phyloP scores from a whole-genome alignment of 352 stramenopile species.

The Globisporangium recalcitrans region DNA sequence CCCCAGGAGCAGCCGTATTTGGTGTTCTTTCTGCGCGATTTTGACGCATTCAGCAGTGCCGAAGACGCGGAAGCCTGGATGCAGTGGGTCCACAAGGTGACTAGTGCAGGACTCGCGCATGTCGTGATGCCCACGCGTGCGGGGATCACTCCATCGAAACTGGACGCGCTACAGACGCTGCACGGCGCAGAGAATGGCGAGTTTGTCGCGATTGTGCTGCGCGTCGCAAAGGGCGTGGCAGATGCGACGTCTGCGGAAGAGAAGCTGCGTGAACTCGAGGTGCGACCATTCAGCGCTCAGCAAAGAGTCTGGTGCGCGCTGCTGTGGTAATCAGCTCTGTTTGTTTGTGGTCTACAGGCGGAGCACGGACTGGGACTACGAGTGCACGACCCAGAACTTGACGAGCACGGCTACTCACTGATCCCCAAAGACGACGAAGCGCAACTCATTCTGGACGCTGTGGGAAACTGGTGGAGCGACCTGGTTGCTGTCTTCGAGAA shows the following conservation, averaged over 20 bases:
- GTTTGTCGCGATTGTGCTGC: conserved; percentile 64
- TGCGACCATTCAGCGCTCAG: conserved; percentile 5
- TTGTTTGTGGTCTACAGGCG: background rate
- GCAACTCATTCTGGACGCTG: conserved; percentile 29
- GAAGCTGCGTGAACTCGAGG: conserved; percentile 42
- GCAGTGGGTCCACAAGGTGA: conserved; percentile 47
- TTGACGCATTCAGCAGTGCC: conserved; percentile 34
- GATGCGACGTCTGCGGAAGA: conserved; percentile 40
- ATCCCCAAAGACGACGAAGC: conserved; percentile 19
- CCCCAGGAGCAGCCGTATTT: conserved; percentile 9
- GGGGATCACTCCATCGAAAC: conserved; percentile 40
- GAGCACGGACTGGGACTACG: conserved; percentile 12
- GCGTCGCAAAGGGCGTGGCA: conserved; percentile 38
- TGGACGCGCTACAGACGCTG: conserved; percentile 32
- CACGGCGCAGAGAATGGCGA: conserved; percentile 25
- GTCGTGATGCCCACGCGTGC: conserved; percentile 44
- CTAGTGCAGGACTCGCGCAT: conserved; percentile 38
- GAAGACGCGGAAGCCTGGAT: conserved; percentile 33
- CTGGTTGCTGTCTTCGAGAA: conserved; percentile 35
- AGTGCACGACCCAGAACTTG: conserved; percentile 1
- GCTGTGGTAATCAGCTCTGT: background rate
- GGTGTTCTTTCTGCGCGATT: conserved; percentile 57
- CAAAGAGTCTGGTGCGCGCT: background rate
- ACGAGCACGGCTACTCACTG: background rate
- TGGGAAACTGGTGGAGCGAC: conserved; percentile 74